Base-by-base conservation (phyloP, 1,139 yeast species). In the Suhomyces guaymorum region DNA sequence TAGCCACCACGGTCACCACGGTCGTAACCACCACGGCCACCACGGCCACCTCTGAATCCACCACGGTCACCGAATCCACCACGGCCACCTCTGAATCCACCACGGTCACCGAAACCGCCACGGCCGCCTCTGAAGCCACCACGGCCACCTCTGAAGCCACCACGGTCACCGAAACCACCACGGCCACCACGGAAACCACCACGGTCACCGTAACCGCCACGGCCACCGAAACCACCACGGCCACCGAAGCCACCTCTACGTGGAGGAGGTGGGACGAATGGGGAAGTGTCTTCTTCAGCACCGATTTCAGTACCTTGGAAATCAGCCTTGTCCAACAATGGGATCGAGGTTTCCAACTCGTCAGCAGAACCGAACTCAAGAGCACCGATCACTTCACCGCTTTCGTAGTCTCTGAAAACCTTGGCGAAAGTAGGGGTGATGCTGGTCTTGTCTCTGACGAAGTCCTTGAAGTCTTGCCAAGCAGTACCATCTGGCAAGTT, bases 381-480 rank as follows among this genome's bases (percentile, higher is more conserved):
- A 45, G 83, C 83, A 61, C 92, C 85, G 43, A 81, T 70, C 53
- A 82, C 81, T 55, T 81, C 85, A 51, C 80, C 80, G 41, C 63
- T 48, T 33, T 70, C 75, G 48, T 65, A 66, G 52, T 79, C 80
- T 55, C 79, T 74, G 64, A 72, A 76, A 39, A 83, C 87, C 62
- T 82, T 80, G 49, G 86, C 85, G 60, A 81, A 84, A 31, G 81
- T 76, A 39, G 89, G 85, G 43, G 78, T 75, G 49, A 73, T 62
- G 47, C 75, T 78, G 51, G 79, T 73, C 54, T 79, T 79, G 46
- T 82, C 90, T 59, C 87, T 70, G 46, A 83, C 84, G 53, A 80
- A 78, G 63, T 84, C 94, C 63, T 84, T 84, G 56, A 84, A 75
- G 55, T 83, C 90, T 71, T 84, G 92, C 94, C 94, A 84, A 35